Conservation (phyloP, 1,284 basidiomycete genomes). For the Paramarasmius palmivorus region DNA sequence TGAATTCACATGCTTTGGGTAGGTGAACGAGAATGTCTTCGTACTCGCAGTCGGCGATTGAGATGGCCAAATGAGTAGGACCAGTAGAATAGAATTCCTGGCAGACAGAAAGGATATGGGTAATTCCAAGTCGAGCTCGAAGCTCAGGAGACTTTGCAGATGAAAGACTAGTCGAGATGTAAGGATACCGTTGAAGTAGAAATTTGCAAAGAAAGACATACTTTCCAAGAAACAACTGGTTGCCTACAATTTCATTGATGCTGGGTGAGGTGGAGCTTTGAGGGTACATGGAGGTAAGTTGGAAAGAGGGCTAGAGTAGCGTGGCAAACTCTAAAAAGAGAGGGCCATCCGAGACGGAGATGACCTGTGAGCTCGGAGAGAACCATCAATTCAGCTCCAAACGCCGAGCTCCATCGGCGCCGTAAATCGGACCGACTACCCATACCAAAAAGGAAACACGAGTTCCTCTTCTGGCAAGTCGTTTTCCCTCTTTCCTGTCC, state of each 20-base stretch:
- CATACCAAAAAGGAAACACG: too few relatives aligned
- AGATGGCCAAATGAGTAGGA: conserved; percentile 44
- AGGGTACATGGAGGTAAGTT: conserved; percentile 1
- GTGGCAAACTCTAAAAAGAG: neutral
- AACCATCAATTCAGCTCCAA: neutral
- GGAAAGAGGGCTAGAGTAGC: neutral
- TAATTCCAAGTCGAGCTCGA: conserved; percentile 44
- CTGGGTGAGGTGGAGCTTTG: conserved; percentile 8
- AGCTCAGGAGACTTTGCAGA: conserved; percentile 45
- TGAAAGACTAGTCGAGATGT: conserved; percentile 38
- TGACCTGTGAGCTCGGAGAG: neutral
- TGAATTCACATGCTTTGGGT: conserved; percentile 53
- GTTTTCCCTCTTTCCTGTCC: too few relatives aligned
- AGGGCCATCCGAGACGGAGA: neutral
- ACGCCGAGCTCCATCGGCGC: too few relatives aligned
- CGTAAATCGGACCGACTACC: too few relatives aligned
- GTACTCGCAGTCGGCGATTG: conserved; percentile 60
- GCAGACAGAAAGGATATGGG: conserved; percentile 63
- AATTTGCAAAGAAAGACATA: conserved; percentile 25
- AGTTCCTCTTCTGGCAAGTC: too few relatives aligned
- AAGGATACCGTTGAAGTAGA: neutral
- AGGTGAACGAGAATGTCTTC: conserved; percentile 61
- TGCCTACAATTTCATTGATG: conserved; percentile 31
- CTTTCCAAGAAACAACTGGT: conserved; percentile 43
- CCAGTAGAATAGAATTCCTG: conserved; percentile 48